Percentiles rank a stretch among this genome's conserved stretches.
phyloP scores from a whole-genome alignment of 169 alveolate genomes.

The Eimeria praecox region DNA sequence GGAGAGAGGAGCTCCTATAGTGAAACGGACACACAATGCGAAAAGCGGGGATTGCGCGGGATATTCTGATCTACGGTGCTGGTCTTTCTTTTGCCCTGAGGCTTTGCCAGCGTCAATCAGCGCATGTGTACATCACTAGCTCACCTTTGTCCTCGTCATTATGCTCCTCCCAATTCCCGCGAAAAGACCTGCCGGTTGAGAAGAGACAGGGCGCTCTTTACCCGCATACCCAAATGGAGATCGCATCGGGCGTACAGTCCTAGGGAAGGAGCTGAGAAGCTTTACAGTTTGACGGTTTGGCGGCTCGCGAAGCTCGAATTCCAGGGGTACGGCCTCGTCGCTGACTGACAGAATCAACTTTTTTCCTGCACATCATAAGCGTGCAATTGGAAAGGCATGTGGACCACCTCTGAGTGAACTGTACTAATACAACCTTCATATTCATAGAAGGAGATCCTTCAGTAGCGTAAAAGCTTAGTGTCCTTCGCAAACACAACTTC shows the following conservation, averaged over 20 bases:
- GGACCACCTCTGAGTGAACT: not conserved
- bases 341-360: constrained; percentile 36
- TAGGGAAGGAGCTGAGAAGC: constrained; percentile 34
- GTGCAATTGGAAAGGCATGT: not conserved
- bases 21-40: not conserved
- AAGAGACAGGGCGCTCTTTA: not conserved
- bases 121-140: not conserved
- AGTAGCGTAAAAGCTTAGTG: not conserved
- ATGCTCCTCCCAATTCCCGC: constrained; percentile 7
- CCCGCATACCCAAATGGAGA: constrained; percentile 54
- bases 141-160: constrained; percentile 29
- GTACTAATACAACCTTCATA: not conserved
- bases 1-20: constrained; percentile 55
- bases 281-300: not conserved
- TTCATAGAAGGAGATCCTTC: not conserved
- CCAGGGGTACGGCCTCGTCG: constrained; percentile 65
- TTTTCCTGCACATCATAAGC: not conserved
- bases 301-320: constrained; percentile 47
- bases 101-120: not conserved
- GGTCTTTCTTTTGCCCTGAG: not conserved
- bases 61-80: not conserved
- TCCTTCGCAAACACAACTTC: not conserved
- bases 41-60: not conserved
- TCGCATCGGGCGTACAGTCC: constrained; percentile 42
- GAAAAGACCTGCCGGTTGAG: constrained; percentile 11